A percentile compares a stretch with the other conserved stretches of the same genome.
Evolutionary conservation across 1,284 basidiomycete genomes (phyloP).

Genomic region (Irpex sp.): DNA sequence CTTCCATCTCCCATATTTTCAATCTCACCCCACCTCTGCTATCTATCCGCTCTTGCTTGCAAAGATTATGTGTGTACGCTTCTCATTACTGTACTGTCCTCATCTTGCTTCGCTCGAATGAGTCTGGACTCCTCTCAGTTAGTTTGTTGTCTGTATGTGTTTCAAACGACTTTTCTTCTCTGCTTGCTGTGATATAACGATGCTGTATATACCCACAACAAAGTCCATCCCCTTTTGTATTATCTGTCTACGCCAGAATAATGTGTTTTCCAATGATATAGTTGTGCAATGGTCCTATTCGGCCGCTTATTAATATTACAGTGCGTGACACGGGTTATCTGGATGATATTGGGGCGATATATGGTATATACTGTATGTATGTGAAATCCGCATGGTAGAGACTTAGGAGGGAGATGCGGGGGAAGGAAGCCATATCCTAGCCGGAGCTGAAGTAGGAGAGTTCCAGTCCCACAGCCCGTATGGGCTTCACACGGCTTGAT

Average conservation of each 20-base stretch:
- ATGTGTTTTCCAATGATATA: background rate
- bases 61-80: background rate
- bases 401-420: background rate
- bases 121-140: background rate
- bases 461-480: conserved; percentile 85
- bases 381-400: background rate
- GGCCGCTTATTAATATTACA: background rate
- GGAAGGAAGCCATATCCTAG: conserved; percentile 23
- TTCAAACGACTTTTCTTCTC: background rate
- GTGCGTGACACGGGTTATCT: too few relatives aligned
- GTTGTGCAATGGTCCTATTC: background rate
- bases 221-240: background rate
- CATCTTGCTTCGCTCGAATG: background rate
- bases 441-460: conserved; percentile 87
- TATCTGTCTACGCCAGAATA: background rate
- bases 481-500: conserved; percentile 75
- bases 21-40: background rate
- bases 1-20: background rate
- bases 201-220: background rate
- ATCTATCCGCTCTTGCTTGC: background rate
- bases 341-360: too few relatives aligned
- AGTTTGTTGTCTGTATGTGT: background rate
- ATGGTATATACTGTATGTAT: background rate
- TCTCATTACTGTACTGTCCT: background rate
- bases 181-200: background rate